Evolutionary conservation across 176 grass and related monocot species (phyloP).

Genomic region (Coix lacrymajobi): DNA sequence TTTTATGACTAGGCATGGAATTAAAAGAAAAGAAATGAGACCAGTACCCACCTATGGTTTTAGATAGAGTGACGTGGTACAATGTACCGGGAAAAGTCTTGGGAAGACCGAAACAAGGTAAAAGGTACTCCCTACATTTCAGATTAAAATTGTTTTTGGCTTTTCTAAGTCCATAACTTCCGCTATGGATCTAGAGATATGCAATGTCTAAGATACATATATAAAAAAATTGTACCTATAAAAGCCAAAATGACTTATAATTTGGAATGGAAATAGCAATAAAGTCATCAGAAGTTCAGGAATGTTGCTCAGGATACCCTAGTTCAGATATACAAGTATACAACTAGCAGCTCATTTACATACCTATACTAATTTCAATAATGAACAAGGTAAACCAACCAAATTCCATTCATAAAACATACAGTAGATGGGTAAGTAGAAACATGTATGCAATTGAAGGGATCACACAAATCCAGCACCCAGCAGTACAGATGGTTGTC

Average conservation of each 20-base stretch:
- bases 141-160: too few relatives aligned
- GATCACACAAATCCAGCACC: conserved; percentile 7
- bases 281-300: neutral
- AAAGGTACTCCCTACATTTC: neutral
- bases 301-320: neutral
- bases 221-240: neutral
- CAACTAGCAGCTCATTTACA: neutral
- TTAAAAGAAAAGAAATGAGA: too few relatives aligned
- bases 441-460: conserved; percentile 1
- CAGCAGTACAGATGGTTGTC: conserved; percentile 1
- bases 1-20: neutral
- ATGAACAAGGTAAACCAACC: neutral
- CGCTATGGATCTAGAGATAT: too few relatives aligned
- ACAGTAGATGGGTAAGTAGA: neutral
- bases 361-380: neutral
- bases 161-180: too few relatives aligned
- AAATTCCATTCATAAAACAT: neutral
- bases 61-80: too few relatives aligned
- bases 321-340: neutral
- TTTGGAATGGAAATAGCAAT: too few relatives aligned
- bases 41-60: too few relatives aligned
- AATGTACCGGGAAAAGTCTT: too few relatives aligned
- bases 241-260: neutral
- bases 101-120: neutral
- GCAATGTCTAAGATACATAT: too few relatives aligned